phyloP scores from a whole-genome alignment of 257 asterid species.

The Phtheirospermum japonicum region DNA sequence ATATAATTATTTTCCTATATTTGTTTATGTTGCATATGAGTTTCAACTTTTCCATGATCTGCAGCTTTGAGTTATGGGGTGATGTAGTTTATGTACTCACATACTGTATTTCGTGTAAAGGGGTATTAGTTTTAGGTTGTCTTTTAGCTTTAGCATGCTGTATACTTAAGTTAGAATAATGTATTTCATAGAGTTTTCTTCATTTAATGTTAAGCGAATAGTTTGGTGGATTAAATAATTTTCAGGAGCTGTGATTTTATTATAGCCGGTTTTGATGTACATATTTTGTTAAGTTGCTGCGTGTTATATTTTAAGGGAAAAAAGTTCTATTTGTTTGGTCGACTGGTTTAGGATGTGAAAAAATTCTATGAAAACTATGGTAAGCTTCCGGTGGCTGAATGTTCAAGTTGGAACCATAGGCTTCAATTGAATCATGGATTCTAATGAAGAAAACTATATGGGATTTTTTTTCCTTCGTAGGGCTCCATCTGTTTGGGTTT shows the following conservation, averaged over 20 bases:
- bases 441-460: conserved; percentile 1
- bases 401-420: neutral
- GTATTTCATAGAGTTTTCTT: neutral
- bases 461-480: neutral
- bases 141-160: conserved; percentile 19
- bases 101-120: conserved; percentile 4
- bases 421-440: neutral
- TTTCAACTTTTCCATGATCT: conserved; percentile 9
- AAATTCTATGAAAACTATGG: neutral
- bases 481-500: neutral
- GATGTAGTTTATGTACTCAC: too few relatives aligned
- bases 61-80: conserved; percentile 9
- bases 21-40: conserved; percentile 6
- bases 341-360: conserved; percentile 15
- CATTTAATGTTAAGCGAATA: conserved; percentile 14
- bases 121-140: conserved; percentile 7
- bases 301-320: conserved; percentile 10
- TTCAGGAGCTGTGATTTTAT: neutral
- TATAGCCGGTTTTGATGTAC: conserved; percentile 1
- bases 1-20: neutral
- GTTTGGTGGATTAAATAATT: neutral
- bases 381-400: neutral
- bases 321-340: conserved; percentile 5
- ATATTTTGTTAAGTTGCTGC: neutral
- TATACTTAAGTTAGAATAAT: conserved; percentile 3